Percentiles rank a stretch among this genome's conserved stretches.
Conservation (phyloP, 495 filamentous ascomycete genomes). For the Pyrenula massariospora region DNA sequence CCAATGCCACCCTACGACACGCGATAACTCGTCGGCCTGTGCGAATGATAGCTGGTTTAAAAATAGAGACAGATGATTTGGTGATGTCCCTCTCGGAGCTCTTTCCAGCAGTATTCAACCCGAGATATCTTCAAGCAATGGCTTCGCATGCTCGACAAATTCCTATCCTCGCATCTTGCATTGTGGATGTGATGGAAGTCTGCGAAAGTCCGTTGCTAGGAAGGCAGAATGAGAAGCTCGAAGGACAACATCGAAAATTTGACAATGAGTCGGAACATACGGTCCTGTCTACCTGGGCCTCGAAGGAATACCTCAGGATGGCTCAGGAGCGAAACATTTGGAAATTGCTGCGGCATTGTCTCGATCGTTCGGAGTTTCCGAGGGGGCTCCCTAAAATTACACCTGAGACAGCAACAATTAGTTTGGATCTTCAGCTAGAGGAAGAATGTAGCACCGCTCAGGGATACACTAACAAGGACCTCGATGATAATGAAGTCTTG, state of each 20-base stretch:
- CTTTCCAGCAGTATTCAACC: slow-evolving; percentile 6
- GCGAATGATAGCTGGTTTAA: neutral
- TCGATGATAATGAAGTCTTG: neutral
- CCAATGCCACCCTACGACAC: neutral
- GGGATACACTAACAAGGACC: neutral
- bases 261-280: neutral
- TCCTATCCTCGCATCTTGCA: neutral
- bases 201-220: neutral
- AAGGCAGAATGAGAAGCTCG: neutral
- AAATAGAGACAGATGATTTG: slow-evolving; percentile 2
- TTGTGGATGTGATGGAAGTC: neutral
- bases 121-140: slow-evolving; percentile 7
- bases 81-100: slow-evolving; percentile 3
- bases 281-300: neutral
- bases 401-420: neutral
- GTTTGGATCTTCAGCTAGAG: neutral
- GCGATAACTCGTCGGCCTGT: neutral
- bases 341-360: neutral
- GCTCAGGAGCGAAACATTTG: slow-evolving; percentile 2
- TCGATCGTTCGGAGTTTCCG: neutral
- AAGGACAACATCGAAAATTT: neutral
- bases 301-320: slow-evolving; percentile 1
- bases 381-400: neutral
- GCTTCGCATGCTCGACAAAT: neutral
- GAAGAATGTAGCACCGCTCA: neutral